Percentiles rank a stretch among this genome's conserved stretches.
These are phyloP conservation scores for Neurospora tetraspora DNA, from an alignment of 495 filamentous ascomycete species.

Conservation along the genomic window DNA sequence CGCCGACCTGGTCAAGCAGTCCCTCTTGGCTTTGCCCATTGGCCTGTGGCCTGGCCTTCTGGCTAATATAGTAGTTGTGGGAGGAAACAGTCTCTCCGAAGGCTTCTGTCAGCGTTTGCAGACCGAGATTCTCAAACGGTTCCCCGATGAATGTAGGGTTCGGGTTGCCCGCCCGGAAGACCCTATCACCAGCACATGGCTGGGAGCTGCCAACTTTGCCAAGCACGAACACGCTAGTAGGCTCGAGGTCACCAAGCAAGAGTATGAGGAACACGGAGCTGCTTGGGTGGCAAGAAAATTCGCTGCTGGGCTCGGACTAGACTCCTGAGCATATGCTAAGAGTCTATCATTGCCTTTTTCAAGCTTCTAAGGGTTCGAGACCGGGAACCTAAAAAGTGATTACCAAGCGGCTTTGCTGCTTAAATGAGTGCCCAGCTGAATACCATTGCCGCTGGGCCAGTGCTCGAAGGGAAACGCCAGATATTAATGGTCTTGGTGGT, in stretches of 20 bases:
- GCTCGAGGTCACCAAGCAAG: conserved; percentile 67
- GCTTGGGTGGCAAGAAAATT: conserved; percentile 72
- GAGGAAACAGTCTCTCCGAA: conserved; percentile 69
- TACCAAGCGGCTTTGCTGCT: not conserved
- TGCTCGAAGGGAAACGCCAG: not conserved
- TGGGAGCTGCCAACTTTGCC: conserved; percentile 69
- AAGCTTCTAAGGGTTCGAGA: not conserved
- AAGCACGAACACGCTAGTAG: conserved; percentile 51
- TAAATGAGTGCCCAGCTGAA: not conserved
- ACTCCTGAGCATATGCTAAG: conserved; percentile 6
- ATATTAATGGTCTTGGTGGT: not conserved
- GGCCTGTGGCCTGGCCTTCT: conserved; percentile 69
- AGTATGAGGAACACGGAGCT: conserved; percentile 83
- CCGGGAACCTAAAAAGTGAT: not conserved
- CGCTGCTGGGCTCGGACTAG: conserved; percentile 22
- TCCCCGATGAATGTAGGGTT: conserved; percentile 68
- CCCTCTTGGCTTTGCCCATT: conserved; percentile 62
- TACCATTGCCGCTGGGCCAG: not conserved
- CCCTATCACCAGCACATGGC: conserved; percentile 75
- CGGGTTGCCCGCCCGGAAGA: conserved; percentile 60
- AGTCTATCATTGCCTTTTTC: not conserved
- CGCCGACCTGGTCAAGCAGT: conserved; percentile 70
- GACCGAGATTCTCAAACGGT: conserved; percentile 61
- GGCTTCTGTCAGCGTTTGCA: conserved; percentile 81
- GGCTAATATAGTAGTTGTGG: conserved; percentile 81